Conservation (phyloP, 495 filamentous ascomycete species). For the Geopyxis carbonaria region DNA sequence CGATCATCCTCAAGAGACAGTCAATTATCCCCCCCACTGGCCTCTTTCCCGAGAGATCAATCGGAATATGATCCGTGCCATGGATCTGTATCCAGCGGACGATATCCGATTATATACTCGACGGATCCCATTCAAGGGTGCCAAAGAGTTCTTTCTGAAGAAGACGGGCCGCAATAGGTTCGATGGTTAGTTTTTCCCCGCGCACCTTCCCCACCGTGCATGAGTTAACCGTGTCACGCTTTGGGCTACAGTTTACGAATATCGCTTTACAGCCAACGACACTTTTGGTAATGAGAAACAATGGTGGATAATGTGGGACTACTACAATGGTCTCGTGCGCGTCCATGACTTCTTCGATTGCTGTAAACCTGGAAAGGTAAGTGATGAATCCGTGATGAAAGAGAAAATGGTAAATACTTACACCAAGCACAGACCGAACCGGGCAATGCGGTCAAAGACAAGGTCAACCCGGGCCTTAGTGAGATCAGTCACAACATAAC, state of each 20-base stretch:
- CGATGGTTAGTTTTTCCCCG: slow-evolving; percentile 44
- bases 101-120: slow-evolving; percentile 48
- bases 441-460: slow-evolving; percentile 73
- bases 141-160: slow-evolving; percentile 71
- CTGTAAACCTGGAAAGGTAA: slow-evolving; percentile 67
- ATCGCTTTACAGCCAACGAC: slow-evolving; percentile 48
- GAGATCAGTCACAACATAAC: slow-evolving; percentile 89
- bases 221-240: neutral
- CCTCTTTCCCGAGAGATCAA: slow-evolving; percentile 16
- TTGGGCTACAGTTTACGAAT: slow-evolving; percentile 56
- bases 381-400: neutral
- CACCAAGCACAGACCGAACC: slow-evolving; percentile 16
- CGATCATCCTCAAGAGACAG: slow-evolving; percentile 28
- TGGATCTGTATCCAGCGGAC: slow-evolving; percentile 49
- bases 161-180: slow-evolving; percentile 77
- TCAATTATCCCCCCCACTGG: slow-evolving; percentile 20
- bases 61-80: slow-evolving; percentile 32
- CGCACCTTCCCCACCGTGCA: slow-evolving; percentile 7
- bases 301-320: slow-evolving; percentile 89
- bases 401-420: neutral
- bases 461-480: slow-evolving; percentile 59
- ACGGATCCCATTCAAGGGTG: slow-evolving; percentile 83
- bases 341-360: slow-evolving; percentile 93
- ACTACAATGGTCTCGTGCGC: slow-evolving; percentile 83
- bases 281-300: slow-evolving; percentile 45